Base-by-base conservation (phyloP, 164 flowering plant genomes). In the Berberis thunbergii region DNA sequence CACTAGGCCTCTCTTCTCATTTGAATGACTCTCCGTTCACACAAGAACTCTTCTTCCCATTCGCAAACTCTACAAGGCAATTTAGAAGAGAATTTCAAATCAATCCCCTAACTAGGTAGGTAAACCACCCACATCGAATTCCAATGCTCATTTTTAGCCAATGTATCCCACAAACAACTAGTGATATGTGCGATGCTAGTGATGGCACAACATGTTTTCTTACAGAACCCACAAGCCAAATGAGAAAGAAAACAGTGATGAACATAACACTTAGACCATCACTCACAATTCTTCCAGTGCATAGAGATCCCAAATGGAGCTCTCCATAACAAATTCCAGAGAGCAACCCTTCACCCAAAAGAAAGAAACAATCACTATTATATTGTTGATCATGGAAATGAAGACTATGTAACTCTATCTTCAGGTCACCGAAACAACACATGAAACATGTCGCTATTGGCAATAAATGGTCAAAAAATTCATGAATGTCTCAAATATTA, bases 11-110 rank as follows among this genome's bases (percentile, higher is more conserved):
- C 26, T 26, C 26, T 26, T 26, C 26, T 26, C 26, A 0, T 26
- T 26, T 26, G 26, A 26, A 26, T 0, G 26, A 0, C 26, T 26
- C 26, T 26, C 26, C 26, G 0, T 26, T 26, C 26, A 26, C 26
- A 26, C 26, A 26, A 26, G 26, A 26, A 26, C 26, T 26, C 26
- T 26, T 26, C 26, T 26, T 26, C 26, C 26, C 26, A 26, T 26
- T 26, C 26, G 26, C 26, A 26, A 26, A 26, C 26, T 26, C 26
- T 26, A 26, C 69, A 79, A 66, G 2, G 96, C 83, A 55, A 77
- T 58, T n/a, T 81, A 70, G 45, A 83, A 62, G 5, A 81, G 70
- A 6, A 78, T 57, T 26, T 93, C 91, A 89, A 61, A 80, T 70
- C 6, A 85, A 41, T n/a, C 86, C 87, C 57, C 84, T 77, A 7